Evolutionary conservation across 331 rosid species (phyloP), one percentile per base, ranked within the genome.

Genomic region (Pyrus hybrid): DNA sequence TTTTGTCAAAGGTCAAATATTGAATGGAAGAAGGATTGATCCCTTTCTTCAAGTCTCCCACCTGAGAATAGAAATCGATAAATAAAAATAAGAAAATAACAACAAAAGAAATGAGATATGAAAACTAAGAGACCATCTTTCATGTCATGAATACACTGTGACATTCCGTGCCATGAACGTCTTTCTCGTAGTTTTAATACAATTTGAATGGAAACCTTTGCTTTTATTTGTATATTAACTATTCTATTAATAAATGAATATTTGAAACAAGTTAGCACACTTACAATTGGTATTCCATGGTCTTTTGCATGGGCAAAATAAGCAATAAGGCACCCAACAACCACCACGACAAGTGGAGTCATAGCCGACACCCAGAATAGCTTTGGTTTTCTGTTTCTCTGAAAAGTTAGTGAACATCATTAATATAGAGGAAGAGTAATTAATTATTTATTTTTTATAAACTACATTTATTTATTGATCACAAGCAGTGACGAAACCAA

Each of bases 301-400:
- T 82, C 1, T 26, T 63, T n/a, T 62, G 91, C 93, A 13, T 88
- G 72, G 21, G 80, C 77, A 9, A 91, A 80, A 84, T 66, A 87
- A 17, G 96, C 88, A 78, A 88, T 85, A 66, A 86, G 3, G 63
- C 90, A 86, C 21, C 91, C 91, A 20, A 80, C 60, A 3, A 91
- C 7, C 6, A 93, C 89, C 4, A 85, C 80, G 33, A 81, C 32
- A 85, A 93, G 88, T 17, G 98, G 97, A 80, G 86, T 85, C 68
- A 93, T 82, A 2, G 98, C 98, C 2, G 94, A 81, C 17, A 91
- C 89, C 96, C 94, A 91, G 80, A 93, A 93, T 26, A 93, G 84
- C 80, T 91, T 86, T 66, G 95, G 93, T 2, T 66, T 90, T 69
- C 11, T 88, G 6, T 41, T 22, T 78, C 76, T 90, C 98, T 93